Evolutionary conservation across 257 asterid genomes (phyloP), one percentile per base, ranked within the genome.

Genomic region (Anisodus acutangulus): DNA sequence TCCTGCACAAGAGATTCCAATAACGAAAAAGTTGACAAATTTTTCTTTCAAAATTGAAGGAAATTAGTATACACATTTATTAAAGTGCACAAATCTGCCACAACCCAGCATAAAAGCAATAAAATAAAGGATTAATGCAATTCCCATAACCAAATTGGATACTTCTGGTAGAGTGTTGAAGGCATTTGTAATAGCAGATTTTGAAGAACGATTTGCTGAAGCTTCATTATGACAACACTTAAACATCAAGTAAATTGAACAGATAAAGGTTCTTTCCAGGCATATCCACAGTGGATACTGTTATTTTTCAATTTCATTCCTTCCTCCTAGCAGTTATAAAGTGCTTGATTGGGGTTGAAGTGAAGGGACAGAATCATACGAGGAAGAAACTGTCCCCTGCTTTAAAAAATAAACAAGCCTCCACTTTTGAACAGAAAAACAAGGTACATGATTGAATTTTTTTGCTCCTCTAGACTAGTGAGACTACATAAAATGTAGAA

Each of bases 1-100:
- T 92, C 90, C 98, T 95, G 96, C 87, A 2, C 60, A 17, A 62
- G 51, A 55, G 43, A 78, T 39, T 53, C 81, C 47, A 53, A 53
- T 53, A 0, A 78, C 3, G 31, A 53, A 26, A 74, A 51, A 53
- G 26, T 7, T 51, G 63, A 76, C 63, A 54, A 31, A 7, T 6
- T 26, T 53, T 26, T n/a, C 15, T 7, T 0, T 76, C 63, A 76
- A 74, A 26, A 22, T 8, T 11, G 47, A 76, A 3, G 22, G 54
- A 76, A 76, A 12, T 0, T 10, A 49, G 41, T 12, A 6, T 0
- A 22, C 15, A 0, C 1, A 22, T 51, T 0, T 13, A 53, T 0
- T 45, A 7, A 76, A 74, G 41, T 72, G 37, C 59, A 19, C 2
- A 22, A 19, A 45, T 19, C 41, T 0, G 41, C 80, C 39, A 10